Conservation (phyloP, 371 early-diverging fungal species). For the Vairimorpha apis region DNA sequence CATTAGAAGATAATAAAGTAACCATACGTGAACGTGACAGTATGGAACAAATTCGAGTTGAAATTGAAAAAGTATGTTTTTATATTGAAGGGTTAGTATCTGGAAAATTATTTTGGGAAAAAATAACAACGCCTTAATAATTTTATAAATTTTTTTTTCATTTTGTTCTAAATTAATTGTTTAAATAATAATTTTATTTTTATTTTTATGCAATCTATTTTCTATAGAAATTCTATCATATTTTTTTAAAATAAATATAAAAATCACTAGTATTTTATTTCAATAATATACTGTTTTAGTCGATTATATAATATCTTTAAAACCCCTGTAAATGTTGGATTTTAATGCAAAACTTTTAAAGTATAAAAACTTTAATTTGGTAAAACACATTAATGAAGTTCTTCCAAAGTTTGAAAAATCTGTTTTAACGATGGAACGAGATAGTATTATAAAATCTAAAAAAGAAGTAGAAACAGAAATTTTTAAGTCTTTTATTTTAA, state of each 20-base stretch:
- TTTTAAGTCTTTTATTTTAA: conserved; percentile 13
- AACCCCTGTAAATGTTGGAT: conserved; percentile 6
- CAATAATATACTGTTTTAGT: too few species aligned
- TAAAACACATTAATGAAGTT: conserved; percentile 12
- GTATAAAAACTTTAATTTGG: conserved; percentile 14
- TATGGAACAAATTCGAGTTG: conserved; percentile 78
- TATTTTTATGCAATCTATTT: too few species aligned
- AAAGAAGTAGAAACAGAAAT: conserved; percentile 35
- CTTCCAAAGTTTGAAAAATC: conserved; percentile 18
- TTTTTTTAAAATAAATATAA: too few species aligned
- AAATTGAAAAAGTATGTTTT: conserved; percentile 10
- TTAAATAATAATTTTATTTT: too few species aligned
- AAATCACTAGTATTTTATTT: too few species aligned
- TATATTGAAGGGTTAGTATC: neutral
- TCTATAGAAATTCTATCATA: too few species aligned
- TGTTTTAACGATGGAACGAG: conserved; percentile 16
- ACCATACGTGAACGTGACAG: conserved; percentile 95
- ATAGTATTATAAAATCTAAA: conserved; percentile 6
- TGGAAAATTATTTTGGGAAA: neutral
- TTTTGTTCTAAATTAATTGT: too few species aligned
- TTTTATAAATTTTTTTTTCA: too few species aligned
- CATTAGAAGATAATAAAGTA: conserved; percentile 79
- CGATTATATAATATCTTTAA: too few species aligned
- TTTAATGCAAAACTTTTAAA: conserved; percentile 18
- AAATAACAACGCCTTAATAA: neutral